Evolutionary conservation across 129 eudicot species (phyloP).

Genomic region (Tagetes erecta): DNA sequence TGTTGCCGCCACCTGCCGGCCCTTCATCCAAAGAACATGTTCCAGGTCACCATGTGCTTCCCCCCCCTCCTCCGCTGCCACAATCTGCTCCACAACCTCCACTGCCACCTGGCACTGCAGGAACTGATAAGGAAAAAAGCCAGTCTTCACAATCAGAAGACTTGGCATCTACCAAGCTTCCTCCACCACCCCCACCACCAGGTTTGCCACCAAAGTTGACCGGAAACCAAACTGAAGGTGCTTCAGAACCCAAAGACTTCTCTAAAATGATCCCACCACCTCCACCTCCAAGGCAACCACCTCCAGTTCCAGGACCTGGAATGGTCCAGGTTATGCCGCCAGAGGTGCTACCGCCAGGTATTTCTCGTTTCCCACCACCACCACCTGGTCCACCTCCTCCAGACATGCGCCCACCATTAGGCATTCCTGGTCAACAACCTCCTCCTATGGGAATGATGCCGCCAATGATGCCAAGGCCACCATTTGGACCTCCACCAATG

Average conservation of each 20-base stretch:
- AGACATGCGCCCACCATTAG: conserved; percentile 71
- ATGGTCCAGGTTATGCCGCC: conserved; percentile 52
- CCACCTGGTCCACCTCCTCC: conserved; percentile 84
- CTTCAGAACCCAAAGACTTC: conserved; percentile 48
- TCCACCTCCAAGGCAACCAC: conserved; percentile 87
- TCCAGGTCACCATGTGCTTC: conserved; percentile 49
- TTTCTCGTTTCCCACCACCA: conserved; percentile 71
- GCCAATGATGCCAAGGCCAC: conserved; percentile 71
- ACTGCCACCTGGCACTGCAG: conserved; percentile 72
- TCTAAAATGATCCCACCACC: conserved; percentile 69
- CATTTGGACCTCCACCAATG: conserved; percentile 85
- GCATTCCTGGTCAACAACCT: conserved; percentile 61
- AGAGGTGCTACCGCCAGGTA: conserved; percentile 83
- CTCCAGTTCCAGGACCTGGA: conserved; percentile 52
- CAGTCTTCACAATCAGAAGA: conserved; percentile 54
- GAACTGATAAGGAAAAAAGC: conserved; percentile 45
- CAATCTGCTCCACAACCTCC: conserved; percentile 52
- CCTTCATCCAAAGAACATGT: conserved; percentile 63
- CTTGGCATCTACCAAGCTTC: conserved; percentile 53
- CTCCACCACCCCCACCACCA: conserved; percentile 86
- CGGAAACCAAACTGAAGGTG: conserved; percentile 45
- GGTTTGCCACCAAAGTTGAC: conserved; percentile 53
- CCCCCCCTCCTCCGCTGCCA: conserved; percentile 70
- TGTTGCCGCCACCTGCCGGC: conserved; percentile 59
- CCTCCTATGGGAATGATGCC: conserved; percentile 76